These are phyloP conservation scores for Podospora pseudoanserina DNA, from an alignment of 495 filamentous ascomycete genomes.

Conservation along the genomic window DNA sequence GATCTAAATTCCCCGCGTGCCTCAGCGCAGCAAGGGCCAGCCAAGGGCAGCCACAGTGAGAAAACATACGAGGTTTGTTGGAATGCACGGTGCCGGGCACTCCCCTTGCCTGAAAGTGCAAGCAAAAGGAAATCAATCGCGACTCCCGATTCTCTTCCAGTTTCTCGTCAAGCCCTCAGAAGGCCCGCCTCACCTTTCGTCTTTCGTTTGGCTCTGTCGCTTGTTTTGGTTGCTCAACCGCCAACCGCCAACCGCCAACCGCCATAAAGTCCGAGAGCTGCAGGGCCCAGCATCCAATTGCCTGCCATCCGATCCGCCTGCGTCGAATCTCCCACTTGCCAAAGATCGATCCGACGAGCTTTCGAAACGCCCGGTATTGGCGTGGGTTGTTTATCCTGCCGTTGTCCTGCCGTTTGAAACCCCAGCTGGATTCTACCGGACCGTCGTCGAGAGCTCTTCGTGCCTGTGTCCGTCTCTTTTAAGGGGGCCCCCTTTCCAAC, in stretches of 20 bases:
- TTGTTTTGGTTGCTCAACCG: not conserved
- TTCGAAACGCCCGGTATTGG: constrained; percentile 17
- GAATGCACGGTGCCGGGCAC: not conserved
- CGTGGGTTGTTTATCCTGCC: constrained; percentile 16
- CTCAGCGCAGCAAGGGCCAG: not conserved
- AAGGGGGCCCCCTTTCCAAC: constrained; percentile 7
- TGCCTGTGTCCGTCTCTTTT: constrained; percentile 2
- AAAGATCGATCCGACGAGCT: not conserved
- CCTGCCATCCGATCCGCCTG: constrained; percentile 1
- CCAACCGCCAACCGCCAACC: not conserved
- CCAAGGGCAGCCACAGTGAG: not conserved
- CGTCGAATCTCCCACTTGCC: constrained; percentile 1
- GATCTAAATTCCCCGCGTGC: not conserved
- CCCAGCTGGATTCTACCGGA: constrained; percentile 22
- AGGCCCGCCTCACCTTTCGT: constrained; percentile 3
- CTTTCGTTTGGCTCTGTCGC: constrained; percentile 14
- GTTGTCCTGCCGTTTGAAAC: constrained; percentile 29
- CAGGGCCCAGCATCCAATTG: not conserved
- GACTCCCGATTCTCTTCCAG: not conserved
- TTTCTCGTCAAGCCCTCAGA: not conserved
- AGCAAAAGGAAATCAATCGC: not conserved
- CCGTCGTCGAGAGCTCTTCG: not conserved
- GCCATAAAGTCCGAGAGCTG: not conserved
- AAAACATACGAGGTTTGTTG: not conserved
- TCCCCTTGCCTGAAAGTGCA: not conserved